Evolutionary conservation across 1,284 basidiomycete genomes (phyloP).

Genomic region (Fomitopsis schrenkii): DNA sequence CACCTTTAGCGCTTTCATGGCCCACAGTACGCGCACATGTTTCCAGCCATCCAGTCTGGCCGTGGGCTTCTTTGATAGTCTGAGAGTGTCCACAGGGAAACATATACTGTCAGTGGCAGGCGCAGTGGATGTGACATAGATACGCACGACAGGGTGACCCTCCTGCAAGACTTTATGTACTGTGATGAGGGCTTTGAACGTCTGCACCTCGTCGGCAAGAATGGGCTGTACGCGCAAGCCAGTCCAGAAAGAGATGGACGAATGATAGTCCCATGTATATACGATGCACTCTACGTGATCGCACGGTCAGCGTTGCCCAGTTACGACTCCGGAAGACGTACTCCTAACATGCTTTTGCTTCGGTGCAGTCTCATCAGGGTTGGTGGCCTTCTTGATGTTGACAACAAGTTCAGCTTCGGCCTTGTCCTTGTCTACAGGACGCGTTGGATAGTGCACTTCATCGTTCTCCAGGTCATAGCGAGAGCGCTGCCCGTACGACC

Average conservation of each 20-base stretch:
- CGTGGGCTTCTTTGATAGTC: slow-evolving; percentile 93
- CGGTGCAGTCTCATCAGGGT: slow-evolving; percentile 86
- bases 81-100: slow-evolving; percentile 27
- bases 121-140: not conserved
- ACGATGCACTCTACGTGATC: slow-evolving; percentile 80
- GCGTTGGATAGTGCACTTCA: slow-evolving; percentile 85
- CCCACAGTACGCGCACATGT: slow-evolving; percentile 89
- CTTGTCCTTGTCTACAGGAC: slow-evolving; percentile 96
- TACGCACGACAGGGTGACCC: slow-evolving; percentile 84
- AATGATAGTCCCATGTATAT: slow-evolving; percentile 98
- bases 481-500: slow-evolving; percentile 22
- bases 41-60: slow-evolving; percentile 95
- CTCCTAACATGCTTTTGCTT: slow-evolving; percentile 98
- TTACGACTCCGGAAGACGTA: slow-evolving; percentile 41
- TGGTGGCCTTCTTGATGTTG: slow-evolving; percentile 97
- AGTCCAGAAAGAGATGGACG: slow-evolving; percentile 96
- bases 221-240: slow-evolving; percentile 93
- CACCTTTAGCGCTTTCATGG: slow-evolving; percentile 76
- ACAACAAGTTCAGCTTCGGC: slow-evolving; percentile 88
- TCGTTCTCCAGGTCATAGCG: slow-evolving; percentile 69
- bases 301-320: slow-evolving; percentile 1
- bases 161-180: slow-evolving; percentile 96
- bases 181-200: slow-evolving; percentile 93
- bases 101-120: not conserved
- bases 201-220: slow-evolving; percentile 91